Evolutionary conservation across 2,329 filamentous ascomycete species (phyloP).

Genomic region (Aspergillus sojae): DNA sequence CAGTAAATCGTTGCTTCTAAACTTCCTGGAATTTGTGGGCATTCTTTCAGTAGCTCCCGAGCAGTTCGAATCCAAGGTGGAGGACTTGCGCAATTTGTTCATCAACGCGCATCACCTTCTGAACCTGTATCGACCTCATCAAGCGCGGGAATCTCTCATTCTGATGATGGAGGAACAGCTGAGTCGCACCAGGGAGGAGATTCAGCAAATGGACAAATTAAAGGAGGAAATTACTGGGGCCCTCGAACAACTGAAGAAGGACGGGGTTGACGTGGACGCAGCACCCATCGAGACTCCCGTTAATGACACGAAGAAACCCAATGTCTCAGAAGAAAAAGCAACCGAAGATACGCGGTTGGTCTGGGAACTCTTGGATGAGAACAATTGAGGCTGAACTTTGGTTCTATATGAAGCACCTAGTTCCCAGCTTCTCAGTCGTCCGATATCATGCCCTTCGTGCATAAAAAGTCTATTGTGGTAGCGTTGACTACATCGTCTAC

Average conservation of each 20-base stretch:
- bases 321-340: constrained; percentile 19
- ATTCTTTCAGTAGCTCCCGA: constrained; percentile 68
- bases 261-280: constrained; percentile 29
- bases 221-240: constrained; percentile 65
- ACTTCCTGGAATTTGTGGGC: constrained; percentile 83
- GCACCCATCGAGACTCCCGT: constrained; percentile 7
- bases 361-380: constrained; percentile 44
- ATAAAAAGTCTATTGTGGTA: neutral
- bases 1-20: constrained; percentile 81
- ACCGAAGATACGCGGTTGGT: constrained; percentile 36
- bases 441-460: neutral
- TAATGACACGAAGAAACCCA: constrained; percentile 10
- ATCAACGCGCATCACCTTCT: constrained; percentile 92
- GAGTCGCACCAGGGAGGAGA: constrained; percentile 71
- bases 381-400: constrained; percentile 23
- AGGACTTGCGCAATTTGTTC: constrained; percentile 78
- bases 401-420: neutral
- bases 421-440: neutral
- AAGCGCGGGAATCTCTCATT: constrained; percentile 85
- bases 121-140: constrained; percentile 92
- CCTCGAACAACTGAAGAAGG: constrained; percentile 37
- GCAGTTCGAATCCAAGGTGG: constrained; percentile 70
- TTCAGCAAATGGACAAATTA: constrained; percentile 73
- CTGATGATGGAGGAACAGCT: constrained; percentile 84
- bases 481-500: neutral